Evolutionary conservation across 306 rosid species (phyloP).

Genomic region (Prunus salicina): DNA sequence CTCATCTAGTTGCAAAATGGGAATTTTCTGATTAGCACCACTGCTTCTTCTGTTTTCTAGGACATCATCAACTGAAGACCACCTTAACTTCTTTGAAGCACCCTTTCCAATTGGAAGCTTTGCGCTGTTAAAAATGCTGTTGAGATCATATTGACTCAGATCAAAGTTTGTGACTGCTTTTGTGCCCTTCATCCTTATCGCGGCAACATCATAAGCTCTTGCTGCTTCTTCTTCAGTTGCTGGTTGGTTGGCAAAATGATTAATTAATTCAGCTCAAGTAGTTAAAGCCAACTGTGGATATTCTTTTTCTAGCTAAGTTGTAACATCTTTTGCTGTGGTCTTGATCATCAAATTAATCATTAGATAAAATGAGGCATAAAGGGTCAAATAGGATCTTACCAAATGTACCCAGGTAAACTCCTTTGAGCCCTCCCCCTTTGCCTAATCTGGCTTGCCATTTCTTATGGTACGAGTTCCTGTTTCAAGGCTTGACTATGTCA

Average conservation of each 20-base stretch:
- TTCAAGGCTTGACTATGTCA: neutral
- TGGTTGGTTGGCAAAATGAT: neutral
- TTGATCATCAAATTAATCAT: neutral
- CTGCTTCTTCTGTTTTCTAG: neutral
- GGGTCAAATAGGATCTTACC: conserved; percentile 5
- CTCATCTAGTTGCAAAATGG: neutral
- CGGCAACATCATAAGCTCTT: conserved; percentile 35
- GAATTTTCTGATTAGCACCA: neutral
- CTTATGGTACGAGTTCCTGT: conserved; percentile 3
- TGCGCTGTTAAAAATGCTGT: conserved; percentile 7
- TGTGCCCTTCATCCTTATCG: conserved; percentile 13
- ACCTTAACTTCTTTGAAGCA: conserved; percentile 11
- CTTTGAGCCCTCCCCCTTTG: conserved; percentile 14
- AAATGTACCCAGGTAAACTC: conserved; percentile 31
- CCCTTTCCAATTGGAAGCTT: conserved; percentile 24
- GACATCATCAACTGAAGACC: conserved; percentile 8
- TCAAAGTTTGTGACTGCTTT: conserved; percentile 24
- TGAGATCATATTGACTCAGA: conserved; percentile 12
- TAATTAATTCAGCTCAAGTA: no score
- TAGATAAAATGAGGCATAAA: neutral
- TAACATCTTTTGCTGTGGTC: no score
- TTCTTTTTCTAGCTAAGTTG: no score
- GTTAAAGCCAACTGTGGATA: no score
- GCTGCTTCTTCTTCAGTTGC: conserved; percentile 34
- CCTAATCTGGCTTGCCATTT: conserved; percentile 39